A percentile compares a stretch with the other conserved stretches of the same genome.
Conservation (phyloP, 1,284 basidiomycete genomes). For the Xerocomus amazonicus region DNA sequence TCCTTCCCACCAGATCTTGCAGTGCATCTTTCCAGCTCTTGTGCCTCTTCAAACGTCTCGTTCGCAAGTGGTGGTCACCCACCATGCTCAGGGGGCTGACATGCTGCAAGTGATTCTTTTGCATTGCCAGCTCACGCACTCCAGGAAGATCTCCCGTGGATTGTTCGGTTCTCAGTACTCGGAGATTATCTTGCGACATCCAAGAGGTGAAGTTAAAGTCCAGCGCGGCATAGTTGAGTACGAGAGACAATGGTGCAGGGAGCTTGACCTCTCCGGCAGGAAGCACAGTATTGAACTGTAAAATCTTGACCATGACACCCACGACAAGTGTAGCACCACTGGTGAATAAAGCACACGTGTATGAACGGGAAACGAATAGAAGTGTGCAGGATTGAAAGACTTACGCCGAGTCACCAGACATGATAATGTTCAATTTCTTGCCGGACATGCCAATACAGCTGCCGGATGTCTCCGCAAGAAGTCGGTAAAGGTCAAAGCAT, state of each 20-base stretch:
- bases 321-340: conserved; percentile 86
- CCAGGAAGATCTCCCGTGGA: conserved; percentile 71
- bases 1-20: conserved; percentile 41
- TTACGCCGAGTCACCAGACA: conserved; percentile 91
- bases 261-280: conserved; percentile 34
- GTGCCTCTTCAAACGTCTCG: conserved; percentile 43
- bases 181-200: conserved; percentile 89
- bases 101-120: conserved; percentile 87
- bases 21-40: conserved; percentile 59
- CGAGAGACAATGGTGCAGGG: conserved; percentile 71
- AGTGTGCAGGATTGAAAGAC: conserved; percentile 34
- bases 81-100: conserved; percentile 88
- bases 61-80: conserved; percentile 52
- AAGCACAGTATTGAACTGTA: conserved; percentile 60
- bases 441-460: conserved; percentile 83
- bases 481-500: conserved; percentile 84
- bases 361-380: conserved; percentile 9
- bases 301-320: conserved; percentile 78
- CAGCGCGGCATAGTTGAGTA: conserved; percentile 78
- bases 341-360: conserved; percentile 11
- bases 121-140: conserved; percentile 59
- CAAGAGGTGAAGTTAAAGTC: conserved; percentile 98
- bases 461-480: conserved; percentile 80
- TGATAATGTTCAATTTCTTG: conserved; percentile 66
- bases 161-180: conserved; percentile 78